Evolutionary conservation across 768 basidiomycete genomes (phyloP), one percentile per base, ranked within the genome.

Genomic region (Macrocybe gigantea): DNA sequence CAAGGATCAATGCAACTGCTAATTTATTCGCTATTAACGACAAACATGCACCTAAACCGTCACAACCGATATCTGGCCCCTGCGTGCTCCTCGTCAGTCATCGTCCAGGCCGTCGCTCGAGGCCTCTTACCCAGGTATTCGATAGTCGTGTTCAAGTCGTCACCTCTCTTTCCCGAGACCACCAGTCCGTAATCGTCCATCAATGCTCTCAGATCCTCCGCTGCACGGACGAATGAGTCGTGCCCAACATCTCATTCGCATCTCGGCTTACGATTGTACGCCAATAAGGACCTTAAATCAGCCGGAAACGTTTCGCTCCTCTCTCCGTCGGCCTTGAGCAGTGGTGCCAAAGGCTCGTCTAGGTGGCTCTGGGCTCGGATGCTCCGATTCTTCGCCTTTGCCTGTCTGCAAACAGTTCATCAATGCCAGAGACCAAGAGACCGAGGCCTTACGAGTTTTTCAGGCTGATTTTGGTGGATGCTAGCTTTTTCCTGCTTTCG

Each of bases 121-220:
- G 22, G 22, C 22, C 22, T 22, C 22, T 22, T 22, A 22, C 81
- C 82, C 47, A 80, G 75, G 55, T 78, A 74, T 31, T 69, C 60
- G 61, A 83, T 68, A 58, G 84, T 83, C n/a, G 68, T 61, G 51
- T 75, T 79, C 41, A 78, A 60, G 55, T 80, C 80, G 50, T 58
- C 64, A 44, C 73, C 67, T 31, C 69, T 59, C 9, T 65, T 57
- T 2, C 71, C 69, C 14, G 71, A 65, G 33, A 68, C 71, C 5
- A 57, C 60, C 11, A 85, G 68, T 1, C 64, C 74, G 52, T 79
- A 81, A 45, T 82, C 78, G 29, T 55, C 61, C 44, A 80, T 59
- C 38, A 85, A 63, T 22, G 63, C 55, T 47, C 64, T 68, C 29
- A 70, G 57, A 45, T 60, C 64, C 3, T 67, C 70, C 33, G 65